Evolutionary conservation across 352 stramenopile genomes (phyloP).

Genomic region (Halophytophthora batemanensis): DNA sequence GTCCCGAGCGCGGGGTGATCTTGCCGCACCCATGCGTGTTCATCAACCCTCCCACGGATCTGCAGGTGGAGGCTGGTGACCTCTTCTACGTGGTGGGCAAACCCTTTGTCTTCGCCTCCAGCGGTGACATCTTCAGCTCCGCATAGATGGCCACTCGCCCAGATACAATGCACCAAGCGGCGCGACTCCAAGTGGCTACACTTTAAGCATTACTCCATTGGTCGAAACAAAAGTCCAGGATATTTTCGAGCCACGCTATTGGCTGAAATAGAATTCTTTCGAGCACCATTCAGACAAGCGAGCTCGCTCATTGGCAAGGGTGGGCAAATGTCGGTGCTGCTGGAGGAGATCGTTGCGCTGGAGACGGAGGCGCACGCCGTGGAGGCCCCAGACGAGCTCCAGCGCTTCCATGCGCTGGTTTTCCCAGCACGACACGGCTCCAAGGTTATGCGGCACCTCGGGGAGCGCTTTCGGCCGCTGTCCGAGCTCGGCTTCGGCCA

Average conservation of each 20-base stretch:
- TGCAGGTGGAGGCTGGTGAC: conserved; percentile 55
- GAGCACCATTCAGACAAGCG: not conserved
- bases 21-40: conserved; percentile 71
- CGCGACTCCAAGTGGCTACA: too few relatives aligned
- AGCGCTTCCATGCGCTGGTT: conserved; percentile 66
- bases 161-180: not conserved
- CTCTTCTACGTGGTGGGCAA: conserved; percentile 70
- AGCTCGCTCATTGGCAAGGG: conserved; percentile 2
- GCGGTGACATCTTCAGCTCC: conserved; percentile 27
- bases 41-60: conserved; percentile 48
- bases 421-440: conserved; percentile 65
- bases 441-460: conserved; percentile 63
- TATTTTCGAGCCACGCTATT: conserved; percentile 9
- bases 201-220: conserved; percentile 3
- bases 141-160: too few relatives aligned
- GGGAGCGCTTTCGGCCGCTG: conserved; percentile 45
- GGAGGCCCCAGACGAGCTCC: conserved; percentile 39
- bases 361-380: conserved; percentile 18
- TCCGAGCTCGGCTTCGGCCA: conserved; percentile 64
- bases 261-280: conserved; percentile 7
- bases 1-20: conserved; percentile 42
- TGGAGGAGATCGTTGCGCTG: conserved; percentile 41
- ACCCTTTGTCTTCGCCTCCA: conserved; percentile 46
- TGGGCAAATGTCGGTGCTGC: conserved; percentile 16
- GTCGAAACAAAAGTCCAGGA: not conserved